Percentiles rank a stretch among this genome's conserved stretches.
Conservation (phyloP, 2,329 filamentous ascomycete species). For the Aspergillus novofumigatus region DNA sequence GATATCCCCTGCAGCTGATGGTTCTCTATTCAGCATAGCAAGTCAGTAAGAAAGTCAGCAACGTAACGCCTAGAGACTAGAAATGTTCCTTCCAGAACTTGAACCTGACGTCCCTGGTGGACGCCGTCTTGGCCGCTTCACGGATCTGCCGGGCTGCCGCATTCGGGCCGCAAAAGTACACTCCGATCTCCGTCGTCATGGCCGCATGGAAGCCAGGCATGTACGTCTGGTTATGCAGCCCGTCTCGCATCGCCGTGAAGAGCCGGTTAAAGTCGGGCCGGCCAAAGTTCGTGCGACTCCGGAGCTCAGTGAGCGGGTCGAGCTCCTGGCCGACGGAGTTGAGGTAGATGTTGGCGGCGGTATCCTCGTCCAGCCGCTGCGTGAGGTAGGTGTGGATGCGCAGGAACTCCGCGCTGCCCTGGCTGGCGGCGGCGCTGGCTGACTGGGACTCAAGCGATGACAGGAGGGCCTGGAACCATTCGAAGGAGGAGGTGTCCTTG, state of each 20-base stretch:
- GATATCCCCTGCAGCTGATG: not conserved
- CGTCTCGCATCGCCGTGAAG: constrained; percentile 79
- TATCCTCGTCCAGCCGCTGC: constrained; percentile 86
- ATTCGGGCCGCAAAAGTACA: constrained; percentile 96
- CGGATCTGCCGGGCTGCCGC: constrained; percentile 76
- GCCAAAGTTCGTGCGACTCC: constrained; percentile 87
- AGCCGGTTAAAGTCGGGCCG: constrained; percentile 82
- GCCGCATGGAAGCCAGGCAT: constrained; percentile 74
- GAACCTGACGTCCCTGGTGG: constrained; percentile 77
- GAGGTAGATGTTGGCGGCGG: constrained; percentile 91
- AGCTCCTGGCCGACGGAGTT: constrained; percentile 85
- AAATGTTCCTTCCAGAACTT: constrained; percentile 98
- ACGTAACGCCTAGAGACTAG: constrained; percentile 19
- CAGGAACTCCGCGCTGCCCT: constrained; percentile 67
- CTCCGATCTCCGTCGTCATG: constrained; percentile 79
- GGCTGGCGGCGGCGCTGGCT: constrained; percentile 60
- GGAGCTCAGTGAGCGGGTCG: constrained; percentile 89
- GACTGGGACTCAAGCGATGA: constrained; percentile 87
- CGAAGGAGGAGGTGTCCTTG: constrained; percentile 90
- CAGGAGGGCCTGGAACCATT: constrained; percentile 96
- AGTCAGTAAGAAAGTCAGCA: too few relatives aligned
- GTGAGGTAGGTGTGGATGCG: constrained; percentile 98
- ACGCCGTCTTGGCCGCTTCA: constrained; percentile 69
- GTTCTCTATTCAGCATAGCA: not conserved
- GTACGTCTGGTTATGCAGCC: constrained; percentile 80